phyloP scores from a whole-genome alignment of 306 rosid species.

The Vigna mungo region DNA sequence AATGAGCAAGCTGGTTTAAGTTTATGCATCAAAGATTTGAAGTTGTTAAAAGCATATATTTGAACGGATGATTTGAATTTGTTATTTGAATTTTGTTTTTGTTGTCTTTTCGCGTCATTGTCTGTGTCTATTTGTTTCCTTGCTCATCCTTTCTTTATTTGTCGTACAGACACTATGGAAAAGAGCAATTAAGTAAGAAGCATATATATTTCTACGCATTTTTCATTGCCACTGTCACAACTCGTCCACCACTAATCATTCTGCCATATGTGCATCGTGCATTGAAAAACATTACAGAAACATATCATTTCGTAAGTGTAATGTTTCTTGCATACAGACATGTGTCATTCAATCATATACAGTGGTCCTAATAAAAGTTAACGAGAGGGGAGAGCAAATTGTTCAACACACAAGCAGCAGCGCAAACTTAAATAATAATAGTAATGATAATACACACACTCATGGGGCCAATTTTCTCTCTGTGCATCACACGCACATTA shows the following conservation, averaged over 20 bases:
- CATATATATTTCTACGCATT: constrained; percentile 38
- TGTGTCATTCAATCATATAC: constrained; percentile 29
- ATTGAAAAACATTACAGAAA: constrained; percentile 3
- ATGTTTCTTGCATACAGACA: constrained; percentile 36
- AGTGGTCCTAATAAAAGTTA: constrained; percentile 38
- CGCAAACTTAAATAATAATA: neutral
- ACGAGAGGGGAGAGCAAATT: constrained; percentile 2
- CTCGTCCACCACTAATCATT: constrained; percentile 20
- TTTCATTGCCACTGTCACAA: constrained; percentile 23
- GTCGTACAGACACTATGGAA: constrained; percentile 33
- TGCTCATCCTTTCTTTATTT: constrained; percentile 17
- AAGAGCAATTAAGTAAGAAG: constrained; percentile 37
- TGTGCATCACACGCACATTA: constrained; percentile 24
- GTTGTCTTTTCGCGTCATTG: neutral
- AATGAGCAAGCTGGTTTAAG: neutral
- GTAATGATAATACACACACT: neutral
- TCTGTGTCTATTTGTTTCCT: constrained; percentile 23
- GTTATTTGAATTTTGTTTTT: neutral
- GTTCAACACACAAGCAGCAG: neutral
- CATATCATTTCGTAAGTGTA: constrained; percentile 23
- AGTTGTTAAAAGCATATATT: too few relatives aligned
- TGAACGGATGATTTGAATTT: too few relatives aligned
- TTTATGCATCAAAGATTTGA: too few relatives aligned
- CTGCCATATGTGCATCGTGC: constrained; percentile 34
- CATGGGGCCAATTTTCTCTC: constrained; percentile 39